Conservation (phyloP, 306 rosid genomes). For the Clitoria ternatea region DNA sequence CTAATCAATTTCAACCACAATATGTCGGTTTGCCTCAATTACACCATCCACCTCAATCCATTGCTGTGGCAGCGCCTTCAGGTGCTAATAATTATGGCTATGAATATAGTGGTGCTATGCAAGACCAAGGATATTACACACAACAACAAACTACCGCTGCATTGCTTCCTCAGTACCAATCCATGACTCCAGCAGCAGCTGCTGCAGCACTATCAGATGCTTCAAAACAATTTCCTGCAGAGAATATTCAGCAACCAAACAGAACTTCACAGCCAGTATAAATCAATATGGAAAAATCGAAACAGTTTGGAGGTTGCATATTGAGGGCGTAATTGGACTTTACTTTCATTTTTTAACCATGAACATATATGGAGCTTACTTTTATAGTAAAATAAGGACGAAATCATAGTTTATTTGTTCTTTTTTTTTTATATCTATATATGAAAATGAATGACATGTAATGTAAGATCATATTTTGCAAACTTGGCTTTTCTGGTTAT, state of each 20-base stretch:
- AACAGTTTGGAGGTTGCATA: background rate
- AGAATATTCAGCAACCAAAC: constrained; percentile 45
- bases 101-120: constrained; percentile 54
- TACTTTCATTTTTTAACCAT: constrained; percentile 17
- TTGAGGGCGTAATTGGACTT: constrained; percentile 5
- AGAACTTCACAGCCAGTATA: constrained; percentile 47
- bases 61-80: constrained; percentile 55
- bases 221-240: constrained; percentile 55
- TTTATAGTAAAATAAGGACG: constrained; percentile 18
- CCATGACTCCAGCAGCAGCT: constrained; percentile 82
- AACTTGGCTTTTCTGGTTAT: constrained; percentile 4
- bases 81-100: constrained; percentile 48
- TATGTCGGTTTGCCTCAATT: constrained; percentile 61
- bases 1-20: constrained; percentile 73
- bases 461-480: constrained; percentile 26
- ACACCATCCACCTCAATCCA: constrained; percentile 63
- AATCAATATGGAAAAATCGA: background rate
- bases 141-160: constrained; percentile 45
- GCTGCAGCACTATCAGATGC: constrained; percentile 74
- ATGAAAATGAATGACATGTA: constrained; percentile 27
- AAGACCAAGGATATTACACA: constrained; percentile 58
- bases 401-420: constrained; percentile 11
- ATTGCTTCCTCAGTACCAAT: constrained; percentile 73
- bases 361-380: constrained; percentile 8
- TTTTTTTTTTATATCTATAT: background rate